Base-by-base conservation (phyloP, 2,329 filamentous ascomycete species). In the Biscogniauxia mediterranea region DNA sequence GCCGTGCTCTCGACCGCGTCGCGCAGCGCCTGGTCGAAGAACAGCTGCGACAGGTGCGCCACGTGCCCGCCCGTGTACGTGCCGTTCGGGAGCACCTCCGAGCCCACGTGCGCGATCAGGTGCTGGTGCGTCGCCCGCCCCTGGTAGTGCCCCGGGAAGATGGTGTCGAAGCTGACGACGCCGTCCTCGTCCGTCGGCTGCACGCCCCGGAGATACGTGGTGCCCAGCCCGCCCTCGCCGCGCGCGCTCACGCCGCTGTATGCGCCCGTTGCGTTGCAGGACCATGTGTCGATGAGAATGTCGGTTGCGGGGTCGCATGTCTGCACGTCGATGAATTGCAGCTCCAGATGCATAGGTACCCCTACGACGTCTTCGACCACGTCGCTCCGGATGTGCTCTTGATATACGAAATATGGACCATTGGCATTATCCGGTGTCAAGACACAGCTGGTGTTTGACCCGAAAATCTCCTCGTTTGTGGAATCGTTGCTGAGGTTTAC, bases 141-240 rank as follows among this genome's bases (percentile, higher is more conserved):
- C 42, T 70, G 62, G 68, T 78, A 77, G 67, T 80, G 78, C 11
- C 79, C 79, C 0, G 79, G 78, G 69, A 81, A 78, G 20, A 77
- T 73, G 9, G 79, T 83, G 42, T 80, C 76, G 69, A 84, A 83
- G 55, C 71, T 73, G 17, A 79, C 79, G 13, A 83, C 78, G 49
- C 82, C 81, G 52, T 82, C 78, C 1, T 69, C 62, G 62, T 83
- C 76, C 1, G 79, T 79, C 13, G 73, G 69, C 67, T 81, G 78
- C 52, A 83, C 76, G 32, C 81, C 81, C 2, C 81, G 79, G 5
- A 83, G 74, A 70, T 76, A 83, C 15, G 79, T 81, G 1, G 75
- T 74, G n/a, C 74, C 72, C 55, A 78, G 64, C 1, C 76, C 77
- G 57, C 68, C 68, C 69, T 76, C 58, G 61, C 70, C 66, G 2